Conservation (phyloP, 176 grass and related monocot genomes). For the Avena atlantica region DNA sequence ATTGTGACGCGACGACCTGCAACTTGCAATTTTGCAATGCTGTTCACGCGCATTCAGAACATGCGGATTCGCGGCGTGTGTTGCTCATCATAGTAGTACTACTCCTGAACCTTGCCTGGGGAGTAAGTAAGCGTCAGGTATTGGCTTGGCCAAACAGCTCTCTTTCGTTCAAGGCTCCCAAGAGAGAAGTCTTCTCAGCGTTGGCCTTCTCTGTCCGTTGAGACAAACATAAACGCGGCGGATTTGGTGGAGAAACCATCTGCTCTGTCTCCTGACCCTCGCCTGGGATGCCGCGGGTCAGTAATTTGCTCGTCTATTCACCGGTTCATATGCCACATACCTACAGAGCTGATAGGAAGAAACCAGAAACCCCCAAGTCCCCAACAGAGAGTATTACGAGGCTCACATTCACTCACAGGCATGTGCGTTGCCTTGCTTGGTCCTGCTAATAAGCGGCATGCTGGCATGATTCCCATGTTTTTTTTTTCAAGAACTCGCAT, state of each 20-base stretch:
- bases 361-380: not conserved
- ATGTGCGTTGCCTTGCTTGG: not conserved
- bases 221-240: too few relatives aligned
- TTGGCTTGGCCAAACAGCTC: not conserved
- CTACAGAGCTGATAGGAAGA: not conserved
- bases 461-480: too few relatives aligned
- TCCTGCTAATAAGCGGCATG: not conserved
- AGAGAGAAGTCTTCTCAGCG: not conserved
- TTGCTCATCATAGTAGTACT: not conserved
- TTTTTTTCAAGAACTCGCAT: too few relatives aligned
- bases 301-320: not conserved
- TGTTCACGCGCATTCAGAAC: not conserved
- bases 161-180: not conserved
- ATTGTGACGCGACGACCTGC: not conserved
- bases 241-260: slow-evolving; percentile 2
- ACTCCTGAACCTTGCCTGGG: too few relatives aligned
- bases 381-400: not conserved
- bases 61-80: not conserved
- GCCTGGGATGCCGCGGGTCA: not conserved
- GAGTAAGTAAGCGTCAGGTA: not conserved
- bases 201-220: not conserved
- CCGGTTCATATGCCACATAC: not conserved
- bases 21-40: not conserved
- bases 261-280: not conserved
- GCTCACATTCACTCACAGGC: not conserved